Percentiles rank a stretch among this genome's conserved stretches.
Evolutionary conservation across 1,284 basidiomycete species (phyloP).

Genomic region (Veloboletus limbatus): DNA sequence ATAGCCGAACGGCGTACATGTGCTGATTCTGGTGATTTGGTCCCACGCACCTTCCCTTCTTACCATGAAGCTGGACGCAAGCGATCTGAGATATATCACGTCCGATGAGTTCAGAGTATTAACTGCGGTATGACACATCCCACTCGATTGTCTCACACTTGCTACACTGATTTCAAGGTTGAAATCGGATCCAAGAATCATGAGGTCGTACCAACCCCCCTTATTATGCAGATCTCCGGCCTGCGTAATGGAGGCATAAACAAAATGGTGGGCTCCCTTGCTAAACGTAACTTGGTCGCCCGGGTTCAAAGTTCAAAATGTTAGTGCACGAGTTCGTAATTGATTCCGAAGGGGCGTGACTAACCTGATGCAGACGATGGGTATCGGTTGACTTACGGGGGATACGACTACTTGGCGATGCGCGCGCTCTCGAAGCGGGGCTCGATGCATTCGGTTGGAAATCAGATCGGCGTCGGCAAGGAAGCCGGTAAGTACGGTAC

Average conservation of each 20-base stretch:
- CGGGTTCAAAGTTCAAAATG: slow-evolving; percentile 92
- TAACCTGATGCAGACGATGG: slow-evolving; percentile 75
- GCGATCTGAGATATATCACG: slow-evolving; percentile 90
- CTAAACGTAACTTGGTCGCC: slow-evolving; percentile 89
- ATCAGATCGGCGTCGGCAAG: slow-evolving; percentile 98
- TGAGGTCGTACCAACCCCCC: slow-evolving; percentile 85
- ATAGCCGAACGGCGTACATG: too few species aligned
- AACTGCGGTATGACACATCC: slow-evolving; percentile 65
- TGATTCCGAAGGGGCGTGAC: slow-evolving; percentile 2
- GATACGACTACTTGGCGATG: slow-evolving; percentile 95
- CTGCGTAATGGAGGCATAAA: slow-evolving; percentile 90
- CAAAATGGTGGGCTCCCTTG: slow-evolving; percentile 87
- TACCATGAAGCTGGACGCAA: slow-evolving; percentile 90
- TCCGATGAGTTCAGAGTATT: slow-evolving; percentile 94
- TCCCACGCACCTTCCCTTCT: slow-evolving; percentile 3
- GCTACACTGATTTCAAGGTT: slow-evolving; percentile 48
- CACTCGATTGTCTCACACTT: background rate
- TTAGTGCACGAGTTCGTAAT: slow-evolving; percentile 38
- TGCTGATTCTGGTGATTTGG: slow-evolving; percentile 3
- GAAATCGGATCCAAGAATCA: slow-evolving; percentile 99
- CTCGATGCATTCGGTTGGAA: slow-evolving; percentile 85
- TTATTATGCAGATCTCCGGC: slow-evolving; percentile 91
- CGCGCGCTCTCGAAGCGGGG: slow-evolving; percentile 89
- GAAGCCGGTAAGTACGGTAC: slow-evolving; percentile 74
- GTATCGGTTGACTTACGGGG: slow-evolving; percentile 95